Evolutionary conservation across 2,329 filamentous ascomycete species (phyloP).

Genomic region (Aureobasidium vineae): DNA sequence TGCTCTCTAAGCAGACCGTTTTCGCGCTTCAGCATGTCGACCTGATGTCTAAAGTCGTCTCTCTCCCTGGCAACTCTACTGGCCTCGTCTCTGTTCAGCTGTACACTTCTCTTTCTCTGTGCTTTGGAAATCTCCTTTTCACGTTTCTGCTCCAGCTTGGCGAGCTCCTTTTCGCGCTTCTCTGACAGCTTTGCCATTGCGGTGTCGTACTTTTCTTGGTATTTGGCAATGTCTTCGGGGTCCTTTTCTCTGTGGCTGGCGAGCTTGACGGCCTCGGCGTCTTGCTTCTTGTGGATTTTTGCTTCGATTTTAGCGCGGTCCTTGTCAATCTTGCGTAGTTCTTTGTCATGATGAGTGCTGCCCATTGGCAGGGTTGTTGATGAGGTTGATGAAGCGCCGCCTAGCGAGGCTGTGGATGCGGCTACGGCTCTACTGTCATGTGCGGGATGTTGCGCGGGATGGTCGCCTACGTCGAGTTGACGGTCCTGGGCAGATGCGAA

Average conservation of each 20-base stretch:
- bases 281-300: conserved; percentile 57
- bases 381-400: conserved; percentile 31
- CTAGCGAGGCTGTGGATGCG: background rate
- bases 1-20: conserved; percentile 52
- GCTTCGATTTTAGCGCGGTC: conserved; percentile 62
- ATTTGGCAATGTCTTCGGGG: conserved; percentile 54
- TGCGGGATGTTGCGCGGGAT: background rate
- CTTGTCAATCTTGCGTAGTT: conserved; percentile 62
- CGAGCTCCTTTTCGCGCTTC: conserved; percentile 61
- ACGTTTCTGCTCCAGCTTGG: conserved; percentile 50
- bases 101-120: conserved; percentile 48
- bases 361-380: background rate
- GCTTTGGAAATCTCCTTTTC: conserved; percentile 43
- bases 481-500: conserved; percentile 35
- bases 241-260: conserved; percentile 39
- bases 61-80: conserved; percentile 49
- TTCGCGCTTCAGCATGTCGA: conserved; percentile 50
- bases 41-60: conserved; percentile 48
- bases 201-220: conserved; percentile 63
- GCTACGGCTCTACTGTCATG: background rate
- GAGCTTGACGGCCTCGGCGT: conserved; percentile 51
- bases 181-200: conserved; percentile 65
- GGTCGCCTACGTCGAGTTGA: conserved; percentile 4
- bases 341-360: conserved; percentile 53
- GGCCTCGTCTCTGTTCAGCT: conserved; percentile 50